A percentile compares a stretch with the other conserved stretches of the same genome.
Conservation (phyloP, 495 filamentous ascomycete genomes). For the Daldinia caldariorum region DNA sequence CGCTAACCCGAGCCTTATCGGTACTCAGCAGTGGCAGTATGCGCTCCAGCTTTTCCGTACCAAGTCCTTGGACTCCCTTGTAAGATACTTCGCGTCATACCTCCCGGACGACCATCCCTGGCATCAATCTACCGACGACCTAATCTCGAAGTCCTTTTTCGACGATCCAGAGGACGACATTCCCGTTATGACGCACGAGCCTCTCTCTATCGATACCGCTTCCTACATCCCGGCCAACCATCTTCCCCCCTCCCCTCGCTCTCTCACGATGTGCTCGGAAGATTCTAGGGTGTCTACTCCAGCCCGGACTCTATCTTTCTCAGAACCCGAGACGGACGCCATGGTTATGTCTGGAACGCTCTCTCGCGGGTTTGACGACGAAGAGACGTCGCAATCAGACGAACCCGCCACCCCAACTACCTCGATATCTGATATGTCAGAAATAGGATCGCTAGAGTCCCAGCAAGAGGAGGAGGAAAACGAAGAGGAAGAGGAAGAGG, state of each 20-base stretch:
- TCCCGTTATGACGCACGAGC: conserved; percentile 56
- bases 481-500: conserved; percentile 12
- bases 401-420: conserved; percentile 49
- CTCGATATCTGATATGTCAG: conserved; percentile 50
- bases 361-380: conserved; percentile 45
- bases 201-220: conserved; percentile 46
- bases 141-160: conserved; percentile 51
- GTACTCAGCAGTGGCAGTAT: conserved; percentile 61
- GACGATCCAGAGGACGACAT: conserved; percentile 49
- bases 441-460: conserved; percentile 39
- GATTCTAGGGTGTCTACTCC: conserved; percentile 55
- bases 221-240: conserved; percentile 42
- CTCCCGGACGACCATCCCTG: conserved; percentile 57
- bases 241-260: conserved; percentile 58
- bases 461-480: conserved; percentile 20
- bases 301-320: conserved; percentile 56
- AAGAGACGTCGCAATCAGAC: conserved; percentile 48
- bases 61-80: conserved; percentile 62
- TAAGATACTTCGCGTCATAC: conserved; percentile 61
- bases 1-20: conserved; percentile 60
- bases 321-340: conserved; percentile 55
- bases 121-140: conserved; percentile 42
- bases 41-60: conserved; percentile 62
- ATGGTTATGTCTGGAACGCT: conserved; percentile 42
- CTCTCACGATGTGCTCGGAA: conserved; percentile 60